These are phyloP conservation scores for Boletellus deceptivus DNA, from an alignment of 1,284 basidiomycete genomes.

Conservation along the genomic window DNA sequence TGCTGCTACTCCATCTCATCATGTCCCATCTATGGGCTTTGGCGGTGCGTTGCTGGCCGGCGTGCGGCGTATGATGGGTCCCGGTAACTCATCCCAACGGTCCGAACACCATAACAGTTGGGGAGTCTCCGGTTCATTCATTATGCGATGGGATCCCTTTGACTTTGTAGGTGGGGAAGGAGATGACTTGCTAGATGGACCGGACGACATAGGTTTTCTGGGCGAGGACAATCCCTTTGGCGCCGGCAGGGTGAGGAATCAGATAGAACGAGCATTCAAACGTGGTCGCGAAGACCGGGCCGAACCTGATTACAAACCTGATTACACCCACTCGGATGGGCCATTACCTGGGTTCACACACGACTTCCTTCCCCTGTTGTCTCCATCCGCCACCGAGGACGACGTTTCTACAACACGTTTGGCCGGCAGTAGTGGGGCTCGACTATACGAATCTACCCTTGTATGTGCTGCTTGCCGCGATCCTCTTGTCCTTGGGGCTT, in stretches of 20 bases:
- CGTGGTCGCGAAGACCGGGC: conserved; percentile 4
- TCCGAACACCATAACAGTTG: conserved; percentile 24
- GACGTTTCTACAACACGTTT: conserved; percentile 12
- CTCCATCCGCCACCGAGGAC: conserved; percentile 28
- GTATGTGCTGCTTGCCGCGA: conserved; percentile 63
- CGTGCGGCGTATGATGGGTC: conserved; percentile 35
- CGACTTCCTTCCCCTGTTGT: conserved; percentile 49
- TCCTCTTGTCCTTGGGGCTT: conserved; percentile 46
- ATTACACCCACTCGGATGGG: conserved; percentile 61
- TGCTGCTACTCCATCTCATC: conserved; percentile 51
- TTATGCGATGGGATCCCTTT: conserved; percentile 31
- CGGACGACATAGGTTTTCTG: conserved; percentile 18
- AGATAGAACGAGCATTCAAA: conserved; percentile 23
- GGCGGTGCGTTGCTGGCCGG: conserved; percentile 64
- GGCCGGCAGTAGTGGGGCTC: conserved; percentile 20
- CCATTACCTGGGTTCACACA: conserved; percentile 59
- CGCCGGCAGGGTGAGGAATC: conserved; percentile 16
- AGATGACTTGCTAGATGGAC: conserved; percentile 11
- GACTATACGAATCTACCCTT: conserved; percentile 38
- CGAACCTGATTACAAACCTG: conserved; percentile 50
- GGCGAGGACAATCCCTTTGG: conserved; percentile 14
- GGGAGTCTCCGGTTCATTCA: conserved; percentile 30
- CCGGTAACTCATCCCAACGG: conserved; percentile 9
- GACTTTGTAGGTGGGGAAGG: conserved; percentile 16
- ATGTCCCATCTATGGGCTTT: conserved; percentile 57